Base-by-base conservation (phyloP, 805 yeast genomes). In the Priceomyces carsonii region DNA sequence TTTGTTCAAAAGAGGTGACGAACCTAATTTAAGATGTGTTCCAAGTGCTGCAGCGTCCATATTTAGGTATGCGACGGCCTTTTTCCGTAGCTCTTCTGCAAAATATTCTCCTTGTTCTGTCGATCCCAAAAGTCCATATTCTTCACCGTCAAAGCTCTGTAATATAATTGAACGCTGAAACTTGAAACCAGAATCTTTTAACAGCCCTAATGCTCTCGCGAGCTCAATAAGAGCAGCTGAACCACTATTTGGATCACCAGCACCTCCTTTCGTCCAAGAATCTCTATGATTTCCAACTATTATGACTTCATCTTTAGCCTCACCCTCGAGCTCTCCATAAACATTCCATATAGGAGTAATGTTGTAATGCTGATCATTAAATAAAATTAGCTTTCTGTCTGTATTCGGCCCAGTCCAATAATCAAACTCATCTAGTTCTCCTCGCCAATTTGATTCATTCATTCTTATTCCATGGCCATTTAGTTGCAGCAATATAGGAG, bases 1-100 rank as follows among this genome's bases (percentile, higher is more conserved):
- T 3, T 63, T 46, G 33, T 72, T 62, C 39, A 83, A 63, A 26
- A 81, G 52, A n/a, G 87, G 87, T 30, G 82, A 77, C 0, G 82
- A 65, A 13, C 64, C 61, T 31, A 79, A 60, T 3, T 48, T 40
- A 35, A 84, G 64, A 17, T 62, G 50, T 9, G 67, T 57, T 1
- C 90, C 90, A 16, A 67, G 50, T 2, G 79, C 73, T 2, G 79
- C 77, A 5, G 60, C 63, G 50, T 75, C 80, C 50, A 76, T 49
- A 48, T 77, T 76, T 38, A 77, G 53, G 48, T 75, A 77, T 1
- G 74, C 74, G 15, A 77, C 69, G 4, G 71, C 72, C 13, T 71
- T 66, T 29, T 57, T 57, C 34, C 61, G 59, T 41, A 75, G 58
- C 6, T 47, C 40, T 20, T 56, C 58, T 12, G 72, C 59, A 34